Evolutionary conservation across 495 filamentous ascomycete genomes (phyloP).

Genomic region (Penicillium fimorum): DNA sequence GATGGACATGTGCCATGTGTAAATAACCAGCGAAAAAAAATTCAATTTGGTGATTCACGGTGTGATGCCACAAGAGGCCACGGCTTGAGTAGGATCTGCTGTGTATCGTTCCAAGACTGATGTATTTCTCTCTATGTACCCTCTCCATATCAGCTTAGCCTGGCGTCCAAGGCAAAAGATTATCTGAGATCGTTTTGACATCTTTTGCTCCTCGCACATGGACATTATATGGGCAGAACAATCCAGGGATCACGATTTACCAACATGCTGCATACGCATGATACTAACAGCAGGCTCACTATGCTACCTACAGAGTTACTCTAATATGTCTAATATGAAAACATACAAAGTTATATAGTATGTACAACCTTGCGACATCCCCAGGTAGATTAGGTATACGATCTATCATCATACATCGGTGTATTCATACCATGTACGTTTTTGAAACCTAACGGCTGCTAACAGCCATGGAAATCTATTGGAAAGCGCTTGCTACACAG

Average conservation of each 20-base stretch:
- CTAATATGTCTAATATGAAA: background rate
- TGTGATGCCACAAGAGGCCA: background rate
- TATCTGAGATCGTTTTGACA: background rate
- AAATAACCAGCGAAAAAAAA: conserved; percentile 14
- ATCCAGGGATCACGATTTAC: no score
- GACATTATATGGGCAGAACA: background rate
- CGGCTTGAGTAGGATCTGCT: background rate
- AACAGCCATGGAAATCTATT: background rate
- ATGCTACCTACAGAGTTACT: background rate
- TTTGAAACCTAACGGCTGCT: background rate
- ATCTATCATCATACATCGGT: background rate
- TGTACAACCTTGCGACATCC: background rate
- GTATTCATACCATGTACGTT: no score
- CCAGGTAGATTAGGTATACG: background rate
- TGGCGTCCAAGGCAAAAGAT: background rate
- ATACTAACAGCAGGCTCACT: background rate
- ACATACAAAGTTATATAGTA: background rate
- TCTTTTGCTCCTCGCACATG: background rate
- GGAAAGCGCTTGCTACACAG: background rate
- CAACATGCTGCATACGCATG: background rate
- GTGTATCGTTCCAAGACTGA: background rate
- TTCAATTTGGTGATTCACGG: background rate
- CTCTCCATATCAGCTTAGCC: no score
- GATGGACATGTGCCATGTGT: conserved; percentile 18
- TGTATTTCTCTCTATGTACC: background rate